A percentile compares a stretch with the other conserved stretches of the same genome.
phyloP scores from a whole-genome alignment of 495 filamentous ascomycete species.

The Oleoguttula mirabilis region DNA sequence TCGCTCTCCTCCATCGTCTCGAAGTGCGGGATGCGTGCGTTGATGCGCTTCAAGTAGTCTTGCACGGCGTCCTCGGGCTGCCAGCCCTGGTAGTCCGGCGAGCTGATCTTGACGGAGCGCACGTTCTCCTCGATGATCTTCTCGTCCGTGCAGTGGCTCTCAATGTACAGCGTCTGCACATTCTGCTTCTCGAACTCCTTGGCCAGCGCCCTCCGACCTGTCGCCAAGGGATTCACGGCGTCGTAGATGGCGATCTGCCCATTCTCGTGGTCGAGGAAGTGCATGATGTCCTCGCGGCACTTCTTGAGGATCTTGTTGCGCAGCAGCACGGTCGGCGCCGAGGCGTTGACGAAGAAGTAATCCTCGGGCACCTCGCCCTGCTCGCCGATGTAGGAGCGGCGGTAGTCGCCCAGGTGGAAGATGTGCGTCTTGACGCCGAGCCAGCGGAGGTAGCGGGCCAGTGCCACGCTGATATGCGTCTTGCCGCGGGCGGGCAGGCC shows the following conservation, averaged over 20 bases:
- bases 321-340: constrained; percentile 71
- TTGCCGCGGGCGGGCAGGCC: constrained; percentile 93
- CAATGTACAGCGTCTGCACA: constrained; percentile 90
- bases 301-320: constrained; percentile 96
- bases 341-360: constrained; percentile 95
- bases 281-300: constrained; percentile 92
- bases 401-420: constrained; percentile 95
- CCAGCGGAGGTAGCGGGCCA: constrained; percentile 93
- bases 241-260: constrained; percentile 98
- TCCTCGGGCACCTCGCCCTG: constrained; percentile 86
- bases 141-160: constrained; percentile 87
- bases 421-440: constrained; percentile 95
- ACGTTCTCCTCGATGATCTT: constrained; percentile 95
- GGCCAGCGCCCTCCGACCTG: constrained; percentile 72
- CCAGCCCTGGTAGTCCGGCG: constrained; percentile 95
- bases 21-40: constrained; percentile 84
- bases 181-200: constrained; percentile 96
- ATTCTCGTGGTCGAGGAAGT: constrained; percentile 91
- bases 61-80: constrained; percentile 78
- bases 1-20: constrained; percentile 93
- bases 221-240: constrained; percentile 85
- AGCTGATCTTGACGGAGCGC: constrained; percentile 91
- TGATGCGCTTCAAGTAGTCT: constrained; percentile 79
- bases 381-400: constrained; percentile 75
- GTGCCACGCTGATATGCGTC: constrained; percentile 93